These are phyloP conservation scores for Phialophora expanda DNA, from an alignment of 2,329 filamentous ascomycete genomes.

Conservation along the genomic window DNA sequence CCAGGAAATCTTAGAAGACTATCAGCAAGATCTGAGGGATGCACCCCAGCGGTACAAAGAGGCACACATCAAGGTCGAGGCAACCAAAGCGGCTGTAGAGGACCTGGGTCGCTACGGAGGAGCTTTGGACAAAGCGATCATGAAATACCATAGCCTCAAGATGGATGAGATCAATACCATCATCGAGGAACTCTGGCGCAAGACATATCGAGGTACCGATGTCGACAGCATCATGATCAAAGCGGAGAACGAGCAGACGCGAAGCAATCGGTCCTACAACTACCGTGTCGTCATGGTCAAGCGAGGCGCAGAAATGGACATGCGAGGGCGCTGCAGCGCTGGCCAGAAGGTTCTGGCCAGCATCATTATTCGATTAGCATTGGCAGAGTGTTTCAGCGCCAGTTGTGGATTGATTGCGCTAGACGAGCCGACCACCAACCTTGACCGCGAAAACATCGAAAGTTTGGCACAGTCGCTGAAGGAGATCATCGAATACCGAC, in stretches of 20 bases:
- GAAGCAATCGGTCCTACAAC: conserved; percentile 83
- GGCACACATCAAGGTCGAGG: conserved; percentile 85
- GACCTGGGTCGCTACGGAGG: conserved; percentile 81
- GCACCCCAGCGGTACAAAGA: conserved; percentile 81
- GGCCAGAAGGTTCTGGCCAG: conserved; percentile 95
- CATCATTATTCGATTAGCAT: conserved; percentile 94
- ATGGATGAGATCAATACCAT: conserved; percentile 99
- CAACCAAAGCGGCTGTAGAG: conserved; percentile 89
- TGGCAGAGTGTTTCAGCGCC: conserved; percentile 94
- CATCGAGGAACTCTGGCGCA: conserved; percentile 94
- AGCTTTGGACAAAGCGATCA: conserved; percentile 93
- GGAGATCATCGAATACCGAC: conserved; percentile 81
- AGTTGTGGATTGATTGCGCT: conserved; percentile 96
- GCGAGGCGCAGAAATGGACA: conserved; percentile 97
- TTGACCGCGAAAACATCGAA: conserved; percentile 93
- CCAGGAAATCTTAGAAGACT: conserved; percentile 73
- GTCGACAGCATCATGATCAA: conserved; percentile 96
- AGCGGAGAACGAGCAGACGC: conserved; percentile 75
- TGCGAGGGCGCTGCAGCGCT: conserved; percentile 95
- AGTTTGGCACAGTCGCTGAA: conserved; percentile 83
- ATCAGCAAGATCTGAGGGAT: conserved; percentile 83
- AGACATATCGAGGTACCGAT: conserved; percentile 94
- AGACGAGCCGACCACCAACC: conserved; percentile 96
- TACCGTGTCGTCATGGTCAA: conserved; percentile 99
- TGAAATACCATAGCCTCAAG: conserved; percentile 94